Base-by-base conservation (phyloP, 169 alveolate genomes). In the Besnoitia besnoiti region DNA sequence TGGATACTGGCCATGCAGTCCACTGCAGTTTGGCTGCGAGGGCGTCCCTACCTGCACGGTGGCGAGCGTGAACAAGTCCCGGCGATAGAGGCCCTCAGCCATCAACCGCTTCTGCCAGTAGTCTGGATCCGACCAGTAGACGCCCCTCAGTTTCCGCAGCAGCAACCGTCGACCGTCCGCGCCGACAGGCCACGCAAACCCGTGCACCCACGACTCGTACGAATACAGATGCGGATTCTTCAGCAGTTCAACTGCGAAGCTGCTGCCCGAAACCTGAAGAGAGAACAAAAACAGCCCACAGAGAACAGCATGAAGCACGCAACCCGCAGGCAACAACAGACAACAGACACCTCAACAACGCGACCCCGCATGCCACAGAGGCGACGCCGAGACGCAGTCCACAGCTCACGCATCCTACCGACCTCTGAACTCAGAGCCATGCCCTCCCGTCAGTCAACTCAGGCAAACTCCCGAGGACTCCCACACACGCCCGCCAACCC, bases 131-230 rank as follows among this genome's bases (percentile, higher is more conserved):
- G 95, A 85, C 92, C 93, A 93, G 59, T 59, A 90, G 30, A 93
- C 93, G 27, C 93, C 93, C 19, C 95, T 91, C 3, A 93, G 95
- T 49, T 93, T 93, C 33, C 95, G 89, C 61, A 93, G 76, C 51
- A 93, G 76, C 67, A 93, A 89, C 46, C 95, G 93, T 75, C 95
- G 95, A 8, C 95, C 93, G 37, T 93, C 95, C 33, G 95, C 95
- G 3, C 95, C 95, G 33, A 93, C 92, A 12, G 93, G 95, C 92
- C 92, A 85, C 19, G 92, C 92, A 42, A 80, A 27, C 14, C 93
- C 93, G 62, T 85, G 73, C 49, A 35, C 82, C 95, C 95, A 93
- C 35, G 93, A 61, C 49, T 89, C 93, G 33, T 93, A 62, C 49
- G 95, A 77, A 67, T 93, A 93, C 61, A 42, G 89, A 5, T 89